Base-by-base conservation (phyloP, 2,329 filamentous ascomycete genomes). In the Aureobasidium zeae region DNA sequence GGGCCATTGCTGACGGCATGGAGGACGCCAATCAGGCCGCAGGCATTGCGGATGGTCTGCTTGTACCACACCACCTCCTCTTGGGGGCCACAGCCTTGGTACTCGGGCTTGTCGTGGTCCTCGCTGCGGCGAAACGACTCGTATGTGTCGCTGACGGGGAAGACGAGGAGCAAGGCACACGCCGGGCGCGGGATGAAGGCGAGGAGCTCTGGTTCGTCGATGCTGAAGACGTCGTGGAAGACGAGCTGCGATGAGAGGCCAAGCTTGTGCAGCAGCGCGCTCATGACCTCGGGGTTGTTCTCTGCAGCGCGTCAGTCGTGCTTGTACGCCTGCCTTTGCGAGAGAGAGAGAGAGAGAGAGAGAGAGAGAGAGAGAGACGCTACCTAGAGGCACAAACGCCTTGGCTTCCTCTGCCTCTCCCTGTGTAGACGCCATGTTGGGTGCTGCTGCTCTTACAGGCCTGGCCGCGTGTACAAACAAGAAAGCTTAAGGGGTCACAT, bases 41-140 rank as follows among this genome's bases (percentile, higher is more conserved):
- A 96, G 1, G 89, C 86, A 60, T 96, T 94, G 48, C 83, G 76
- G 55, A 96, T 95, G 0, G 88, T 96, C 68, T 96, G 89, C 54
- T 78, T 83, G 72, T 88, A 96, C 91, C 89, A 98, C 6, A 94
- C 57, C 0, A 95, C 85, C 4, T 85, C 81, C 58, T 95, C 86
- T 0, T 56, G 58, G 1, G 73, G 65, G 1, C 87, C 87, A 13
- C 69, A 71, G 31, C 81, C 83, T 0, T 62, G 59, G 67, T 94
- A 94, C 28, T 79, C 75, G 2, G 67, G 52, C 30, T 69, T 67
- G 16, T 72, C 60, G 38, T 68, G 67, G 65, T 95, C 88, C 68
- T 94, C 88, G 31, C 76, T 70, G 46, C 74, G 62, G 22, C 88
- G 82, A 58, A 81, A 78, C 48, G 72, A 74, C 66, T 94, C 83